Conservation (phyloP, 148 eudicot species). For the Cornus suecica region DNA sequence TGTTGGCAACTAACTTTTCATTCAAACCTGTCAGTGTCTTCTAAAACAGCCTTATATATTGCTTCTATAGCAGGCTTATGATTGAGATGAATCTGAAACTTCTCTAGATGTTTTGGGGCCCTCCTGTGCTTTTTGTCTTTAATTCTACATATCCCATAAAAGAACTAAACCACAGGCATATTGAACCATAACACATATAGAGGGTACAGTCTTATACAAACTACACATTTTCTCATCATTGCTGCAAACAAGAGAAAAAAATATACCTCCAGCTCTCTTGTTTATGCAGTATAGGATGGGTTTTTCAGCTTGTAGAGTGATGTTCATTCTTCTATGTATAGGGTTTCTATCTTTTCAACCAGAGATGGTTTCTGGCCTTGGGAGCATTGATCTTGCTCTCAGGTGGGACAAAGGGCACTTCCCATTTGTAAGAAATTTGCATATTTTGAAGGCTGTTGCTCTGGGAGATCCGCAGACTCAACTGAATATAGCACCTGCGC, state of each 20-base stretch:
- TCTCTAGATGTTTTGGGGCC: constrained; percentile 31
- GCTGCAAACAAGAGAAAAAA: constrained; percentile 22
- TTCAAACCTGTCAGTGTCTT: constrained; percentile 70
- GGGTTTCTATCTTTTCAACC: constrained; percentile 46
- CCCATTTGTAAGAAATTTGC: constrained; percentile 13
- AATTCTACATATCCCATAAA: constrained; percentile 34
- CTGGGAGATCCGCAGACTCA: constrained; percentile 19
- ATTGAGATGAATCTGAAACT: constrained; percentile 71
- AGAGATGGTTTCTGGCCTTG: constrained; percentile 36
- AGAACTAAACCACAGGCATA: constrained; percentile 15
- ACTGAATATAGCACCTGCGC: constrained; percentile 45
- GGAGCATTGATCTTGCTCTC: constrained; percentile 58
- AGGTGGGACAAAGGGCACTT: constrained; percentile 29
- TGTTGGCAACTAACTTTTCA: constrained; percentile 62
- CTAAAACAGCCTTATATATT: constrained; percentile 47
- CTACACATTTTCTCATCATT: constrained; percentile 23
- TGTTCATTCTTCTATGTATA: constrained; percentile 44
- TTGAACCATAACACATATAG: constrained; percentile 1
- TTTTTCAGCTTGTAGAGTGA: constrained; percentile 25
- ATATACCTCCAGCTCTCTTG: constrained; percentile 2
- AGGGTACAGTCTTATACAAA: constrained; percentile 18
- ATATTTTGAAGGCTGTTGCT: constrained; percentile 18
- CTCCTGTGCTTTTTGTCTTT: constrained; percentile 31
- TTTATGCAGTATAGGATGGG: constrained; percentile 32
- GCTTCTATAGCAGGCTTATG: constrained; percentile 63